Conservation (phyloP, 1,284 basidiomycete species). For the Meira miltonrushii region DNA sequence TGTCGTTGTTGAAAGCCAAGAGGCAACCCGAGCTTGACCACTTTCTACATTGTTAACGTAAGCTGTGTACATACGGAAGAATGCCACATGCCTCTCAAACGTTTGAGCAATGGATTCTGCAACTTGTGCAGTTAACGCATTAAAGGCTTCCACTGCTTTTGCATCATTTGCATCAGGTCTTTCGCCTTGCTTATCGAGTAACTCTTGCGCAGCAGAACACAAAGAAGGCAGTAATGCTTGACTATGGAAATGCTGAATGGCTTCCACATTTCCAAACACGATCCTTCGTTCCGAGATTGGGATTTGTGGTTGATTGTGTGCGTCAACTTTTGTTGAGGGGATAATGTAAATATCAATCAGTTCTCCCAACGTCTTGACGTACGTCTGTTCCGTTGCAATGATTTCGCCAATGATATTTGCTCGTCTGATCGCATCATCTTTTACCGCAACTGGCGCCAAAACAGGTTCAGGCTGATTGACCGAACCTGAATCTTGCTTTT, state of each 20-base stretch:
- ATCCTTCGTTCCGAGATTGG: constrained; percentile 79
- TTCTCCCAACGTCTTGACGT: constrained; percentile 85
- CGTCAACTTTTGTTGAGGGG: constrained; percentile 67
- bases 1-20: constrained; percentile 23
- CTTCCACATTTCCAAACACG: constrained; percentile 86
- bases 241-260: constrained; percentile 83
- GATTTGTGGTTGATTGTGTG: constrained; percentile 67
- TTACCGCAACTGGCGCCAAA: constrained; percentile 12
- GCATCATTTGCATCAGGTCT: too few relatives aligned
- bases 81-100: constrained; percentile 58
- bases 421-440: constrained; percentile 49
- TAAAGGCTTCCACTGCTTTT: constrained; percentile 59
- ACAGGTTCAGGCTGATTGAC: too few relatives aligned
- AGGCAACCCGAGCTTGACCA: constrained; percentile 24
- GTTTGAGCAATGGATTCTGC: constrained; percentile 80
- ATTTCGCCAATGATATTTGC: constrained; percentile 51
- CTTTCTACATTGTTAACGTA: constrained; percentile 50
- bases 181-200: constrained; percentile 58
- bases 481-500: too few relatives aligned
- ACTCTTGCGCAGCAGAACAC: constrained; percentile 64
- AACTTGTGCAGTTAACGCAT: constrained; percentile 63
- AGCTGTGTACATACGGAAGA: constrained; percentile 50
- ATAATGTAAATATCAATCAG: constrained; percentile 91
- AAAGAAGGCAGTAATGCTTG: constrained; percentile 76
- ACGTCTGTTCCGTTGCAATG: constrained; percentile 83